Evolutionary conservation across 306 rosid species (phyloP).

Genomic region (Adenanthera pavonina): DNA sequence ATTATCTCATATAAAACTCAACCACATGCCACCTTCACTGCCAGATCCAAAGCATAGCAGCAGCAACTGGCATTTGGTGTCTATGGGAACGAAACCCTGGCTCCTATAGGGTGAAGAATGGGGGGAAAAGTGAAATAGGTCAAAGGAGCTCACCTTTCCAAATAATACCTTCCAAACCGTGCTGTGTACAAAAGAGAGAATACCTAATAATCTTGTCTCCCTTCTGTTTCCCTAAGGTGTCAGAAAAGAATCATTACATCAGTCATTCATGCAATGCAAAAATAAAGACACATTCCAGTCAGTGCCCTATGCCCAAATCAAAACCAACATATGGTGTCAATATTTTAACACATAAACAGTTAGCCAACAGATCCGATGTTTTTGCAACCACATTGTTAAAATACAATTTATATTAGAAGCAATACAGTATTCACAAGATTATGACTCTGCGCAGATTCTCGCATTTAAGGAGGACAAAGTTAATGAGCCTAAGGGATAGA

Average conservation of each 20-base stretch:
- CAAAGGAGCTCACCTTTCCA: constrained; percentile 73
- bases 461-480: constrained; percentile 3
- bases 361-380: not conserved
- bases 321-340: constrained; percentile 11
- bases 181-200: constrained; percentile 95
- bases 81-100: not conserved
- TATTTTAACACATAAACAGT: constrained; percentile 15
- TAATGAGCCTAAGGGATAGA: constrained; percentile 7
- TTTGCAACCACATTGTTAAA: constrained; percentile 11
- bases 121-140: constrained; percentile 13
- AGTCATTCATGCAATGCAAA: constrained; percentile 25
- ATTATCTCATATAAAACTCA: constrained; percentile 6
- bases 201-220: constrained; percentile 89
- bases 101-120: not conserved
- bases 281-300: constrained; percentile 5
- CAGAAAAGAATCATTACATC: constrained; percentile 36
- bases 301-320: constrained; percentile 12
- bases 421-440: not conserved
- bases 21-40: constrained; percentile 1
- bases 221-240: constrained; percentile 87
- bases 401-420: not conserved
- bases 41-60: not conserved
- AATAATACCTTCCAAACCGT: constrained; percentile 97
- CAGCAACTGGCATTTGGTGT: not conserved
- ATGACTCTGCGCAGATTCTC: not conserved